Conservation (phyloP, 371 early-diverging fungal genomes). For the Lichtheimia hyalospora region DNA sequence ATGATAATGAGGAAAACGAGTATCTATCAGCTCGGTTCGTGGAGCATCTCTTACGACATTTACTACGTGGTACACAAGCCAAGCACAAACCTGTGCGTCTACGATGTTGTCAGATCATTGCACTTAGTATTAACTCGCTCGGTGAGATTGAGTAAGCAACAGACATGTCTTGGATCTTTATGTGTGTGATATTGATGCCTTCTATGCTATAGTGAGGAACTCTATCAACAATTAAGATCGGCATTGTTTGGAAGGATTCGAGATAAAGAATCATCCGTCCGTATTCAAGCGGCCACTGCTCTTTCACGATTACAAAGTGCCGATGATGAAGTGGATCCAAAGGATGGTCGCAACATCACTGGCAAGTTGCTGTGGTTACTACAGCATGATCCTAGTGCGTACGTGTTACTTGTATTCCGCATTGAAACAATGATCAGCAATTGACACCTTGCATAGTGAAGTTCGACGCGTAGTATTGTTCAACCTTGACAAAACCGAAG, state of each 20-base stretch:
- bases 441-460: constrained; percentile 51
- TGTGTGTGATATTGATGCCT: not conserved
- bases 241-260: constrained; percentile 68
- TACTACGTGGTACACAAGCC: constrained; percentile 73
- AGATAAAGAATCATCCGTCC: constrained; percentile 83
- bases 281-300: constrained; percentile 80
- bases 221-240: constrained; percentile 67
- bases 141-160: constrained; percentile 77
- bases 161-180: not conserved
- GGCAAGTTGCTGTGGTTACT: constrained; percentile 64
- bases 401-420: constrained; percentile 17
- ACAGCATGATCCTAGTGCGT: constrained; percentile 78
- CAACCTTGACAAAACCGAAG: constrained; percentile 64
- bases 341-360: constrained; percentile 62
- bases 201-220: constrained; percentile 59
- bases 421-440: not conserved
- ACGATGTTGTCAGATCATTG: constrained; percentile 80
- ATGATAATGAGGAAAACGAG: constrained; percentile 44
- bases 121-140: constrained; percentile 70
- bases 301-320: constrained; percentile 75
- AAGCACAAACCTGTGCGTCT: constrained; percentile 76
- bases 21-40: constrained; percentile 74
- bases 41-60: constrained; percentile 64
- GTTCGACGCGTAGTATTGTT: constrained; percentile 83
- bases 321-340: constrained; percentile 53